Evolutionary conservation across 805 yeast species (phyloP), one percentile per base, ranked within the genome.

Genomic region (Cyberlindnera mrakii): DNA sequence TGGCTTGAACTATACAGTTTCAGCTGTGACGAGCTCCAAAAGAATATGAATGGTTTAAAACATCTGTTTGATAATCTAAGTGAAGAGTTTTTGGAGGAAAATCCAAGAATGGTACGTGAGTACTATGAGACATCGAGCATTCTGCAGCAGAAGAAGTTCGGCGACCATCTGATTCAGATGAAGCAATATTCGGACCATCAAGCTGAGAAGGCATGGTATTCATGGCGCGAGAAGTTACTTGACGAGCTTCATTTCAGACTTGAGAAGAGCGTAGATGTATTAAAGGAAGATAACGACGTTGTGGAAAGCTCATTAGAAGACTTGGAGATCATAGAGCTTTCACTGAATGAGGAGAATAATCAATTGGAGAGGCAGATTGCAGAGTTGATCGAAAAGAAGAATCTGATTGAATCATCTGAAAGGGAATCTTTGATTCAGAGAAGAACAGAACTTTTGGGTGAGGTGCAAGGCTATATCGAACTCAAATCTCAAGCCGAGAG

Each of bases 11-110:
- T 58, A 1, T 53, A 49, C 33, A 49, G 48, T 20, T 58, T 58
- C 39, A 55, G 62, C 37, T 58, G 62, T 47, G 49, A 45, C 19
- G 61, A 57, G 35, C 27, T 58, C 13, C 59, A 54, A 32, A 55
- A 53, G 33, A 54, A 55, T 34, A 54, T 58, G 57, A 42, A 44
- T 16, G 53, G 51, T 20, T 35, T 58, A 37, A 54, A 50, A 19
- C 42, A 31, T 1, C 35, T 53, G 17, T 55, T 58, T 39, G 59
- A 57, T 30, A 43, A 52, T 27, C 43, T 57, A 11, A 52, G 51
- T 34, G 45, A 44, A 1, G 61, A 57, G 23, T 57, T 58, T 37
- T 38, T 51, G 6, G 56, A 53, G 5, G 58, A 51, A 15, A 58
- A 58, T 23, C 62, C 61, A 5, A 46, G 45, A 18, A 16, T 58